A percentile compares a stretch with the other conserved stretches of the same genome.
These are phyloP conservation scores for Acanthamoeba castellanii DNA, from an alignment of 208 protist genomes.

Conservation along the genomic window DNA sequence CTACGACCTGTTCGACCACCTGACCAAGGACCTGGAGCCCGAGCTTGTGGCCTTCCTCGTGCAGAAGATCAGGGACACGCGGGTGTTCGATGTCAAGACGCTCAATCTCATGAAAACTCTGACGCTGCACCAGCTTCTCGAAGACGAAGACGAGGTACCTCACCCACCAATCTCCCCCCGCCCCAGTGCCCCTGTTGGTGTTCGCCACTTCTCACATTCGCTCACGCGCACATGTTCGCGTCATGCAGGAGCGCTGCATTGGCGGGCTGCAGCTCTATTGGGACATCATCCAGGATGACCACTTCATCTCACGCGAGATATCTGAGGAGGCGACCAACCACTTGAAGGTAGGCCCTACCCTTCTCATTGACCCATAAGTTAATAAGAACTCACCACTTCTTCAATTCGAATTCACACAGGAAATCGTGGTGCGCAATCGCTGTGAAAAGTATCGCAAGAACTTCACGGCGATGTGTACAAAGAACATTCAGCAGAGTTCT, in stretches of 20 bases:
- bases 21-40: slow-evolving; percentile 48
- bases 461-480: slow-evolving; percentile 2
- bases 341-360: background rate
- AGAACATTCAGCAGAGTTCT: slow-evolving; percentile 36
- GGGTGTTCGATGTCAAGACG: slow-evolving; percentile 38
- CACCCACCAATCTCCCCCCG: too few species aligned
- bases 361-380: background rate
- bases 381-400: background rate
- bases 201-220: background rate
- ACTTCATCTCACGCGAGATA: slow-evolving; percentile 60
- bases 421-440: slow-evolving; percentile 41
- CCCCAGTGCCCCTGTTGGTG: background rate
- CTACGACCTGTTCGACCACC: slow-evolving; percentile 60
- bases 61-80: slow-evolving; percentile 34
- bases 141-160: slow-evolving; percentile 31
- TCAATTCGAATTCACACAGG: background rate
- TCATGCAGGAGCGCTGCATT: slow-evolving; percentile 1
- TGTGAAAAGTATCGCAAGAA: slow-evolving; percentile 42
- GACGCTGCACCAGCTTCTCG: slow-evolving; percentile 43
- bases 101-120: slow-evolving; percentile 45
- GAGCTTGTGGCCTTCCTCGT: slow-evolving; percentile 21
- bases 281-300: slow-evolving; percentile 70
- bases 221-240: background rate
- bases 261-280: slow-evolving; percentile 45
- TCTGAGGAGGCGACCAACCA: slow-evolving; percentile 57